phyloP scores from a whole-genome alignment of 371 early-diverging fungal species.

The Rhizopus microsporus region DNA sequence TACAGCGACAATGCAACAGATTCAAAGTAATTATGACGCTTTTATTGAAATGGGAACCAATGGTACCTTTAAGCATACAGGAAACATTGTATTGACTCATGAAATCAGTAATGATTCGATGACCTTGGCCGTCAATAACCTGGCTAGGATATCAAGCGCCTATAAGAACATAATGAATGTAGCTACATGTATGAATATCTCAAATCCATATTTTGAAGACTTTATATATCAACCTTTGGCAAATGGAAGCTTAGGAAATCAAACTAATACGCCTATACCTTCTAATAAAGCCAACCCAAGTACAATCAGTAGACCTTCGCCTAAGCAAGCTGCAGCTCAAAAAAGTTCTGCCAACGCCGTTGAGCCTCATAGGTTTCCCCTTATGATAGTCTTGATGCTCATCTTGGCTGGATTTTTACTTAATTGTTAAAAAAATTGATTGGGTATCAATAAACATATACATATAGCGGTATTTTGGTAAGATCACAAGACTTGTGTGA shows the following conservation, averaged over 20 bases:
- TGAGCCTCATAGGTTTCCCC: no score
- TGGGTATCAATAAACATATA: neutral
- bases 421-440: neutral
- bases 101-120: slow-evolving; percentile 50
- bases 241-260: no score
- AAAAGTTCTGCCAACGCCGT: no score
- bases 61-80: slow-evolving; percentile 33
- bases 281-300: no score
- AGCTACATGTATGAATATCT: slow-evolving; percentile 45
- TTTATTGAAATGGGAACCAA: slow-evolving; percentile 41
- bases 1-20: slow-evolving; percentile 23
- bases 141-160: slow-evolving; percentile 29
- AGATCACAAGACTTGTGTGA: no score
- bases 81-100: slow-evolving; percentile 45
- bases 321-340: no score
- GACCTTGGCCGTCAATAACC: slow-evolving; percentile 33
- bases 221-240: neutral
- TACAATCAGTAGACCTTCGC: no score
- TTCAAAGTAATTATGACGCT: slow-evolving; percentile 28
- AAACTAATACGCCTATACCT: no score
- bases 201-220: slow-evolving; percentile 40
- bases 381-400: no score
- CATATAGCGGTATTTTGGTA: no score
- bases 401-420: no score
- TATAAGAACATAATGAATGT: slow-evolving; percentile 39